These are phyloP conservation scores for Talaromyces marneffei DNA, from an alignment of 2,329 filamentous ascomycete genomes.

Conservation along the genomic window DNA sequence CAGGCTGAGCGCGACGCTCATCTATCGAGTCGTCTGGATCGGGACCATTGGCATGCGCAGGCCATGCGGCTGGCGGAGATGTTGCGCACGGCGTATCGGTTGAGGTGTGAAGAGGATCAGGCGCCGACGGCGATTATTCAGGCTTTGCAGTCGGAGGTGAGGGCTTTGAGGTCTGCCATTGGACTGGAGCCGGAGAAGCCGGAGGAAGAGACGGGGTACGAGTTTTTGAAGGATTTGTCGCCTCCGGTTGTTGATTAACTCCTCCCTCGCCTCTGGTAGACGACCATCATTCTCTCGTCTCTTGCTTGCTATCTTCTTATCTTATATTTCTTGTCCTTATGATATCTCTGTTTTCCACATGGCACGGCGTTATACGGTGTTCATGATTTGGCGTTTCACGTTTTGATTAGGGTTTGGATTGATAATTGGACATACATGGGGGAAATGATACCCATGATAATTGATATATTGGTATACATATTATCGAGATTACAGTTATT, in stretches of 20 bases:
- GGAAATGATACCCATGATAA: slow-evolving; percentile 2
- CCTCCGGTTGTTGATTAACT: slow-evolving; percentile 29
- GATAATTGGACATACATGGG: neutral
- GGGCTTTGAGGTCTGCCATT: slow-evolving; percentile 43
- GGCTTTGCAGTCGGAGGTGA: slow-evolving; percentile 46
- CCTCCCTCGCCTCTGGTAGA: neutral
- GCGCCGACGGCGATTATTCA: slow-evolving; percentile 40
- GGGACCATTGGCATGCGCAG: slow-evolving; percentile 46
- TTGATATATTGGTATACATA: neutral
- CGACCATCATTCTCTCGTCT: neutral
- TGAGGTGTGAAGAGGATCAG: slow-evolving; percentile 46
- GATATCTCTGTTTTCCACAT: neutral
- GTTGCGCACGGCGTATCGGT: slow-evolving; percentile 43
- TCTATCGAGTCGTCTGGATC: slow-evolving; percentile 44
- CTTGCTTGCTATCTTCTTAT: neutral
- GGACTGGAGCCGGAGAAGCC: slow-evolving; percentile 45
- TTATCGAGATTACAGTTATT: neutral
- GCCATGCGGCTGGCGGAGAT: slow-evolving; percentile 45
- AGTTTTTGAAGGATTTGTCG: slow-evolving; percentile 41
- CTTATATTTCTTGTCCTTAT: neutral
- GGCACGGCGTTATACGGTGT: slow-evolving; percentile 1
- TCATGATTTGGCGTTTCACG: neutral
- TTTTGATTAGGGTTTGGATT: neutral
- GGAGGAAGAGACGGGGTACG: slow-evolving; percentile 47
- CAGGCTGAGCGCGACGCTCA: slow-evolving; percentile 48